phyloP scores from a whole-genome alignment of 2,329 filamentous ascomycete species.

The Colletotrichum sp. region DNA sequence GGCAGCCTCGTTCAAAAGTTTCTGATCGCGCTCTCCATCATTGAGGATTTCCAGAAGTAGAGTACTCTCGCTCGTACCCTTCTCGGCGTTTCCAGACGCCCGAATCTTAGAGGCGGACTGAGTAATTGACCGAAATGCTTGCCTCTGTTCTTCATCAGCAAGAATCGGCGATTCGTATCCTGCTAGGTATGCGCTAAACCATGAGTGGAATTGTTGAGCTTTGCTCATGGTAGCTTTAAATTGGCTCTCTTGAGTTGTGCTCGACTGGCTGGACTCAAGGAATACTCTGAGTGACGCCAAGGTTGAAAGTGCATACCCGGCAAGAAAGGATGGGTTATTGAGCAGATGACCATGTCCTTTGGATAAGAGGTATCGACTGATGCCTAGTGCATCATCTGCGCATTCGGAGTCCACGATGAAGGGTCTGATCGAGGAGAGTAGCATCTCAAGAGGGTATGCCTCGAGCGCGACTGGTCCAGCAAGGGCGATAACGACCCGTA shows the following conservation, averaged over 20 bases:
- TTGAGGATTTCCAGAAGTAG: conserved; percentile 80
- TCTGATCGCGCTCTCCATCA: conserved; percentile 66
- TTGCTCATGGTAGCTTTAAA: conserved; percentile 78
- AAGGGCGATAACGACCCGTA: conserved; percentile 80
- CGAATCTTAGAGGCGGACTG: conserved; percentile 71
- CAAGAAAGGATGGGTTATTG: conserved; percentile 74
- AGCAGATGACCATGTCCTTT: conserved; percentile 69
- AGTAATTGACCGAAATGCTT: conserved; percentile 70
- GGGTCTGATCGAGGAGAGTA: conserved; percentile 78
- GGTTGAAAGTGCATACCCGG: conserved; percentile 79
- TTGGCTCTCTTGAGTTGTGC: conserved; percentile 84
- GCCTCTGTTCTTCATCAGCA: conserved; percentile 49
- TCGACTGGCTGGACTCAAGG: conserved; percentile 74
- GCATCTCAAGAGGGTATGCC: conserved; percentile 89
- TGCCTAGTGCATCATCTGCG: conserved; percentile 86
- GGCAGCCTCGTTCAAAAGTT: conserved; percentile 73
- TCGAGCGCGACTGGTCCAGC: conserved; percentile 74
- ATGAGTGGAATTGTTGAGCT: conserved; percentile 75
- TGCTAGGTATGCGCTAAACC: conserved; percentile 75
- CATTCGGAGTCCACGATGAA: conserved; percentile 86
- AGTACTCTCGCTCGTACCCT: conserved; percentile 75
- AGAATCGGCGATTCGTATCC: conserved; percentile 62
- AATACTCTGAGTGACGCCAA: conserved; percentile 80
- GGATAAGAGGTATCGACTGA: conserved; percentile 82
- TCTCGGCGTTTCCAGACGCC: conserved; percentile 70